Evolutionary conservation across 2,329 filamentous ascomycete species (phyloP), one percentile per base, ranked within the genome.

Genomic region (Alternaria gaisen): DNA sequence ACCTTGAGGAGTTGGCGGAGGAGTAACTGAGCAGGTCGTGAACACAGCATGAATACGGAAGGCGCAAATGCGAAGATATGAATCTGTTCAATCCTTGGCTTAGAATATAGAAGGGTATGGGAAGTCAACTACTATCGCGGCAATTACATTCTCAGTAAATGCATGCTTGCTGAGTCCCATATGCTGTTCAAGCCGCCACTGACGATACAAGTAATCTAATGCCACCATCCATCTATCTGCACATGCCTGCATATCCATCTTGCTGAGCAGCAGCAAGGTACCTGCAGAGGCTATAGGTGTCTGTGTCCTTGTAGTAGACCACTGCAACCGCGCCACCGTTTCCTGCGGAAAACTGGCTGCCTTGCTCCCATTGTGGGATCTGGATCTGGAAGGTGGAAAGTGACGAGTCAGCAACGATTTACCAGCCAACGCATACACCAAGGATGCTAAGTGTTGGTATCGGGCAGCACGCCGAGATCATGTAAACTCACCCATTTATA

Each of bases 1-100:
- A 67, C 68, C n/a, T 64, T 69, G 62, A 67, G 71, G 61, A 54
- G 65, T 36, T 67, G 50, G 64, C 55, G 61, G 57, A 67, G 63
- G 51, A 60, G 20, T 8, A 47, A 24, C 7, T 47, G 28, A 46
- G 10, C 28, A 20, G 4, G 30, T 0, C 30, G 4, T 26, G 24
- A 26, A 26, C 7, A 26, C 24, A 26, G 24, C 24, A 26, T 26
- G 24, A 26, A 26, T 26, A 2, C 0, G 24, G 24, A 26, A 7
- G 0, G 24, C 24, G 24, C 24, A 26, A 26, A 26, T 26, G 24
- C 24, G 24, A 26, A 26, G 24, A 26, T 26, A 26, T 26, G 24
- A 26, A 26, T 26, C 24, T 26, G 24, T 26, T 0, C 24, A 26
- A 26, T 26, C 24, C 0, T 26, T 26, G 24, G 24, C 24, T 26